phyloP scores from a whole-genome alignment of 495 filamentous ascomycete genomes.

The Lineolata rhizophorae region DNA sequence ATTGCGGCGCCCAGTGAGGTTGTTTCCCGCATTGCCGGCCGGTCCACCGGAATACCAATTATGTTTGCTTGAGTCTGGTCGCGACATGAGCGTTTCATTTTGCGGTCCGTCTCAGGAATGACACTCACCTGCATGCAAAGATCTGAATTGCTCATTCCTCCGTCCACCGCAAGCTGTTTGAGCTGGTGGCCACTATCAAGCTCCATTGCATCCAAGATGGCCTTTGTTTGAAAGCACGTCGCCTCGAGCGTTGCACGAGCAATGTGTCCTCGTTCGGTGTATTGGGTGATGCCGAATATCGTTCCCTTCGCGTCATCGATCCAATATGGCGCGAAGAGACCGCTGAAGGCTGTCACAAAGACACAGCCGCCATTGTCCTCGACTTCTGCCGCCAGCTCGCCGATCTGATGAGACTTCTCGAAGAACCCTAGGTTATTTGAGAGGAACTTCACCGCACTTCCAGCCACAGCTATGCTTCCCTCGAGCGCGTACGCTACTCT shows the following conservation, averaged over 20 bases:
- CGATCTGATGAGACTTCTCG: constrained; percentile 55
- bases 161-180: constrained; percentile 65
- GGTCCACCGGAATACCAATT: constrained; percentile 67
- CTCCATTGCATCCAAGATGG: constrained; percentile 88
- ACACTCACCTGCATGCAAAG: constrained; percentile 68
- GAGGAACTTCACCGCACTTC: constrained; percentile 75
- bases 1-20: constrained; percentile 88
- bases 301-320: constrained; percentile 91
- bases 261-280: constrained; percentile 77
- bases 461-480: constrained; percentile 80
- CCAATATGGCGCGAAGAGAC: constrained; percentile 95
- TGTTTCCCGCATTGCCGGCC: constrained; percentile 82
- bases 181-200: constrained; percentile 67
- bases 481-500: constrained; percentile 81
- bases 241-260: constrained; percentile 88
- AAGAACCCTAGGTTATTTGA: constrained; percentile 80
- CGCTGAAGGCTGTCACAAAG: constrained; percentile 92
- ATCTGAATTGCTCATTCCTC: constrained; percentile 85
- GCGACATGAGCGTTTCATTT: neutral
- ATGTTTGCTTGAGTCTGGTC: constrained; percentile 73
- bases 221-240: constrained; percentile 86
- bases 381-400: constrained; percentile 58
- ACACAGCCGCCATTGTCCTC: constrained; percentile 79
- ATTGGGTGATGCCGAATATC: constrained; percentile 79
- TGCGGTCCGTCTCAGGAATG: constrained; percentile 1